Percentiles rank a stretch among this genome's conserved stretches.
These are phyloP conservation scores for Pseudognaphalium luteoalbum DNA, from an alignment of 129 eudicot species.

Conservation along the genomic window DNA sequence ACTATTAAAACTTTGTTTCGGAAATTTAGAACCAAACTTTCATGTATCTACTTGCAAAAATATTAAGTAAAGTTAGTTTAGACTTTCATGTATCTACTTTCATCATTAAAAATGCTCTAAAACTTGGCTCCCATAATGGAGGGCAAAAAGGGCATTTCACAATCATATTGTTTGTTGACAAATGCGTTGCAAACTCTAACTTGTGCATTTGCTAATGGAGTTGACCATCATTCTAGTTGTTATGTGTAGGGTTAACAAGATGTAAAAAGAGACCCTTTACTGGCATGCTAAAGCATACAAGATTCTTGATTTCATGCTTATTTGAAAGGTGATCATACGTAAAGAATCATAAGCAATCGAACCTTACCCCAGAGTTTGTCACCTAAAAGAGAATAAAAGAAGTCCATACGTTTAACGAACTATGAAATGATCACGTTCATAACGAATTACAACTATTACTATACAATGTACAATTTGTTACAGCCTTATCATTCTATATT, in stretches of 20 bases:
- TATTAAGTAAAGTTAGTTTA: no score
- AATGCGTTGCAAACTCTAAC: slow-evolving; percentile 26
- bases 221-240: slow-evolving; percentile 41
- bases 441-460: not conserved
- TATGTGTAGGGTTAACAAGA: slow-evolving; percentile 25
- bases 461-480: slow-evolving; percentile 10
- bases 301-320: slow-evolving; percentile 43
- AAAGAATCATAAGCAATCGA: slow-evolving; percentile 32
- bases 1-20: no score
- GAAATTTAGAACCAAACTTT: no score
- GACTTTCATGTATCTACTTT: no score
- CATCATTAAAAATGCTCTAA: no score
- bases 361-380: slow-evolving; percentile 20
- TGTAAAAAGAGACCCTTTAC: slow-evolving; percentile 28
- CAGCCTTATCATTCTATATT: not conserved
- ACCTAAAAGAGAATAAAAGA: slow-evolving; percentile 19
- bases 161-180: slow-evolving; percentile 48
- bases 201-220: slow-evolving; percentile 42
- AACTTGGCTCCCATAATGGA: slow-evolving; percentile 49
- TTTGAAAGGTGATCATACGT: slow-evolving; percentile 21
- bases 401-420: slow-evolving; percentile 19
- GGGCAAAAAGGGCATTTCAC: slow-evolving; percentile 41
- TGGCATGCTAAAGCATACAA: slow-evolving; percentile 33
- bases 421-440: slow-evolving; percentile 21
- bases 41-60: no score